phyloP scores from a whole-genome alignment of 139 green algal species.

The Marvania coccoides region DNA sequence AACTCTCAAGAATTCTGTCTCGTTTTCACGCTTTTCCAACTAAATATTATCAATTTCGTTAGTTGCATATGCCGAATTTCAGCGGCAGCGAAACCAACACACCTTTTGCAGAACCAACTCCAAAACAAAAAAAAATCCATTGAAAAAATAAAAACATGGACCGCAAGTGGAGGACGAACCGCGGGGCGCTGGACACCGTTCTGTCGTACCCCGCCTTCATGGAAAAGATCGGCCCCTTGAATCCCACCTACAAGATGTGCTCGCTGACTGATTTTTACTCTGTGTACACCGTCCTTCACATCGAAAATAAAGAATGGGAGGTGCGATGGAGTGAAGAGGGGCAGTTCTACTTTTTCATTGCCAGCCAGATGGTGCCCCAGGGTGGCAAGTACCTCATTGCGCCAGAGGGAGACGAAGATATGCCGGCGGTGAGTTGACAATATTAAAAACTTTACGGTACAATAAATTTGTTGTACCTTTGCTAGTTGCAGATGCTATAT shows the following conservation, averaged over 20 bases:
- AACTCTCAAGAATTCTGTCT: too few species aligned
- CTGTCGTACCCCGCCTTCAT: conserved; percentile 9
- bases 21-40: too few species aligned
- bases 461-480: too few species aligned
- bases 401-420: conserved; percentile 27
- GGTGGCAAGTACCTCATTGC: background rate
- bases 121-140: background rate
- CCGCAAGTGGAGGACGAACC: conserved; percentile 32
- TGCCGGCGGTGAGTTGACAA: background rate
- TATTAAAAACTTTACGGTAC: too few species aligned
- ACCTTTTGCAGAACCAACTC: too few species aligned
- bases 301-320: conserved; percentile 22
- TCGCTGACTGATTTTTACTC: conserved; percentile 25
- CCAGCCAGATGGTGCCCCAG: background rate
- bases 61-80: too few species aligned
- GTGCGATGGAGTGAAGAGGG: conserved; percentile 17
- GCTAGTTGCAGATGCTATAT: too few species aligned
- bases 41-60: too few species aligned
- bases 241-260: conserved; percentile 2
- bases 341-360: conserved; percentile 22
- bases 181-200: conserved; percentile 12
- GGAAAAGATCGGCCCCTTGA: background rate
- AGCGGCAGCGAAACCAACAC: too few species aligned
- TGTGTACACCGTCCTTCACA: conserved; percentile 34
- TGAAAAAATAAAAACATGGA: conserved; percentile 15